Evolutionary conservation across 306 rosid species (phyloP).

Genomic region (Bauhinia variegata): DNA sequence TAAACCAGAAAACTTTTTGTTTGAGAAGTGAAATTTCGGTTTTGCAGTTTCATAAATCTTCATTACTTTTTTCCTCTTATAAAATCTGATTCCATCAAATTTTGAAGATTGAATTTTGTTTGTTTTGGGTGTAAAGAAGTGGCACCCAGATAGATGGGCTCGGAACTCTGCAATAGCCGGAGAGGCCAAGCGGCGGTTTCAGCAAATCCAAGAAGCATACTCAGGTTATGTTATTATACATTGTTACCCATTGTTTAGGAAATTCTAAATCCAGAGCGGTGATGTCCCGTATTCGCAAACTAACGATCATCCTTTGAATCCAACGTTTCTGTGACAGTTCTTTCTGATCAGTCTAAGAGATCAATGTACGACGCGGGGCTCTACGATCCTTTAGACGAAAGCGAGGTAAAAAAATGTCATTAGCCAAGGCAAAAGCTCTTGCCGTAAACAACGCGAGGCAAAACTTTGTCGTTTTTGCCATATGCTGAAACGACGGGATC

Average conservation of each 20-base stretch:
- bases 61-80: too few species aligned
- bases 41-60: not conserved
- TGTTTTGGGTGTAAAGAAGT: conserved; percentile 52
- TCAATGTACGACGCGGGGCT: conserved; percentile 94
- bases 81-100: not conserved
- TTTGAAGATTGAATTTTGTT: not conserved
- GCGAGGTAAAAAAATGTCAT: conserved; percentile 48
- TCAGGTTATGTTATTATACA: conserved; percentile 50
- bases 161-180: conserved; percentile 61
- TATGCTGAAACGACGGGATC: conserved; percentile 13
- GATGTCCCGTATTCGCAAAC: too few species aligned
- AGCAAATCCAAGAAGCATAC: conserved; percentile 93
- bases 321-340: conserved; percentile 56
- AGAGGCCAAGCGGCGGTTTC: conserved; percentile 86
- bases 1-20: not conserved
- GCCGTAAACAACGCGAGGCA: conserved; percentile 32
- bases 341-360: conserved; percentile 81
- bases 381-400: conserved; percentile 77
- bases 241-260: not conserved
- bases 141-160: conserved; percentile 90
- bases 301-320: not conserved
- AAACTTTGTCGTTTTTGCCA: conserved; percentile 43
- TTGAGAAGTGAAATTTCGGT: not conserved
- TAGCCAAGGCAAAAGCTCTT: not conserved
- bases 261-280: too few species aligned